Evolutionary conservation across 2,329 filamentous ascomycete genomes (phyloP).

Genomic region (Colletotrichum kahawae): DNA sequence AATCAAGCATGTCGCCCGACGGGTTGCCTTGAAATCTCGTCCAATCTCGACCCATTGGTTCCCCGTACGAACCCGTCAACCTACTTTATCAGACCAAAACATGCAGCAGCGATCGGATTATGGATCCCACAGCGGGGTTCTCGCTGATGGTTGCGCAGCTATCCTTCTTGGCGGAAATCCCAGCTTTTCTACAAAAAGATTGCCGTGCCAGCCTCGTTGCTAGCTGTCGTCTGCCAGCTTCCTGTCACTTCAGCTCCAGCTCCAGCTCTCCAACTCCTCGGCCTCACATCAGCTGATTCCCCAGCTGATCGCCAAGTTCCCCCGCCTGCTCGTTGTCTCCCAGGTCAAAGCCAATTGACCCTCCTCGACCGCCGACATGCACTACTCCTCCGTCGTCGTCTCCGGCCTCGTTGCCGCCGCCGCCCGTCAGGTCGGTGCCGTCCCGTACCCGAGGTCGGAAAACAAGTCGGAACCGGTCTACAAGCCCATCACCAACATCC

Average conservation of each 20-base stretch:
- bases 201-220: not conserved
- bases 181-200: conserved; percentile 6
- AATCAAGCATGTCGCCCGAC: conserved; percentile 15
- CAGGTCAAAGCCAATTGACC: not conserved
- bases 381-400: conserved; percentile 31
- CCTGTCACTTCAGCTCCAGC: not conserved
- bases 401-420: conserved; percentile 31
- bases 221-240: not conserved
- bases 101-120: not conserved
- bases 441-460: conserved; percentile 6
- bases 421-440: conserved; percentile 11
- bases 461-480: conserved; percentile 17
- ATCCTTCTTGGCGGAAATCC: not conserved
- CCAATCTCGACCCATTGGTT: not conserved
- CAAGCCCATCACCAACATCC: conserved; percentile 51
- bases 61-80: not conserved
- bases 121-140: not conserved
- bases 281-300: not conserved
- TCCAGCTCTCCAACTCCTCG: not conserved
- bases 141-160: not conserved
- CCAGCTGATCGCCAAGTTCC: not conserved
- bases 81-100: not conserved
- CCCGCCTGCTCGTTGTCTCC: not conserved
- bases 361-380: conserved; percentile 30
- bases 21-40: not conserved